Conservation (phyloP, 176 grass and related monocot species). For the Cenchrus americanus region DNA sequence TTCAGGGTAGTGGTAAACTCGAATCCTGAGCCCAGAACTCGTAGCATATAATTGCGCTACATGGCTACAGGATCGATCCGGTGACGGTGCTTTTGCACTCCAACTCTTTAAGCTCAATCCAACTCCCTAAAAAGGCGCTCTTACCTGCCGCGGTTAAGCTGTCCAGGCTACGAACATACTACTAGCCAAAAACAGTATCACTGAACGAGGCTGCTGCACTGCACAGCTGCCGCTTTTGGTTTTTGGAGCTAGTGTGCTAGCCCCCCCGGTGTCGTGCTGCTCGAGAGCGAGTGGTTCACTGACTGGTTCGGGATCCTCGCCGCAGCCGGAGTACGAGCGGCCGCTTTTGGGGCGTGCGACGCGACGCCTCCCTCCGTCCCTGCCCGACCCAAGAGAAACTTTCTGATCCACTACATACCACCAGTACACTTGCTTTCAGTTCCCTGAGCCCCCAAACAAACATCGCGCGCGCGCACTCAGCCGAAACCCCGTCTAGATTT, state of each 20-base stretch:
- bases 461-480: neutral
- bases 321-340: neutral
- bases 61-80: neutral
- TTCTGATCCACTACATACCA: slow-evolving; percentile 28
- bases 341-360: neutral
- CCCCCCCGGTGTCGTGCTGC: neutral
- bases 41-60: slow-evolving; percentile 12
- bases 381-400: neutral
- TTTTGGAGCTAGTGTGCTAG: slow-evolving; percentile 26
- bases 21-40: neutral
- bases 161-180: neutral
- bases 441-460: neutral
- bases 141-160: slow-evolving; percentile 19
- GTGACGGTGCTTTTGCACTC: neutral
- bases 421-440: slow-evolving; percentile 2
- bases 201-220: neutral
- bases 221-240: neutral
- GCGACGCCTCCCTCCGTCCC: neutral
- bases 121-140: slow-evolving; percentile 3
- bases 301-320: slow-evolving; percentile 25
- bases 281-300: slow-evolving; percentile 33
- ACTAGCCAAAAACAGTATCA: no score
- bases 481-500: neutral
- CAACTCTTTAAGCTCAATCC: slow-evolving; percentile 30
- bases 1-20: neutral